A percentile compares a stretch with the other conserved stretches of the same genome.
Conservation (phyloP, 2,329 filamentous ascomycete species). For the Diaporthe vexans region DNA sequence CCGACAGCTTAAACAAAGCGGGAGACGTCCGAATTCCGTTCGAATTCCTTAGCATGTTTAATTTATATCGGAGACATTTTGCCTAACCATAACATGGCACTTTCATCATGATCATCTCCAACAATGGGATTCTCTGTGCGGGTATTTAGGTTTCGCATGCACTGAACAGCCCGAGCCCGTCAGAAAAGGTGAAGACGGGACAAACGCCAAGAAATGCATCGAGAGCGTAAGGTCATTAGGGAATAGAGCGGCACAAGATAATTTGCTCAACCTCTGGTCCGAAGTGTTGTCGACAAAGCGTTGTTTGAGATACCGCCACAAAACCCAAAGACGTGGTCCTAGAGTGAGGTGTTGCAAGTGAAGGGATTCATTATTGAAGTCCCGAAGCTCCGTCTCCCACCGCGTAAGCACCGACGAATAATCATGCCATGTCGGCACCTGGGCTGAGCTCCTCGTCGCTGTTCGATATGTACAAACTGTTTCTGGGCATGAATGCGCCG, state of each 20-base stretch:
- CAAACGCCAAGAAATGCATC: background rate
- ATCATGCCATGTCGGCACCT: background rate
- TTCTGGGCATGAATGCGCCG: too few species aligned
- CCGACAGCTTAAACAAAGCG: too few species aligned
- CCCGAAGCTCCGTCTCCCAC: background rate
- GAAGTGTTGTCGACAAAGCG: background rate
- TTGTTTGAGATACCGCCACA: background rate
- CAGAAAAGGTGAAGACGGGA: background rate
- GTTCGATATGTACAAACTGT: background rate
- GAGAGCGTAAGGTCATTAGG: background rate
- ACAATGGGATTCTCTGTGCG: too few species aligned
- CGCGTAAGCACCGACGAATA: rapidly evolving
- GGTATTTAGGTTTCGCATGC: background rate
- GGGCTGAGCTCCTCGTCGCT: background rate
- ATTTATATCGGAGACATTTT: too few species aligned
- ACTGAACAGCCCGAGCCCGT: too few species aligned
- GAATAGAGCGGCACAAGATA: background rate
- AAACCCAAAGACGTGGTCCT: background rate
- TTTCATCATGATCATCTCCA: background rate
- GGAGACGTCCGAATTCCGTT: too few species aligned
- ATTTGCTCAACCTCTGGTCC: background rate
- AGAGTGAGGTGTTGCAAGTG: too few species aligned
- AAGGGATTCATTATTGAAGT: background rate
- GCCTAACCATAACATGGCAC: too few species aligned
- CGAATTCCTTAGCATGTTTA: too few species aligned